Conservation (phyloP, 202 grass and related monocot genomes). For the Bolboschoenoplectus hybrid region DNA sequence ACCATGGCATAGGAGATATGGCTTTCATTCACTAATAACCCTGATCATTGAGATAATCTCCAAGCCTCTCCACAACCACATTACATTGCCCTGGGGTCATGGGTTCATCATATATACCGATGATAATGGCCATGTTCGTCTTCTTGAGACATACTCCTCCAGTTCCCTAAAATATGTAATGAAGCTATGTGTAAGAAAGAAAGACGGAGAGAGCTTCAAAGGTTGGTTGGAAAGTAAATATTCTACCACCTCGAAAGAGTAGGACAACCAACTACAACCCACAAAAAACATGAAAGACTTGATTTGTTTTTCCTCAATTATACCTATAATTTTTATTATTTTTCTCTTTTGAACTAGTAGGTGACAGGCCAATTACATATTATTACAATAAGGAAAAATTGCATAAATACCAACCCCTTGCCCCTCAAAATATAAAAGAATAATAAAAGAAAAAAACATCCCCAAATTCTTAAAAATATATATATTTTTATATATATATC, state of each 20-base stretch:
- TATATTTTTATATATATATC: too few relatives aligned
- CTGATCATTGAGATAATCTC: constrained; percentile 78
- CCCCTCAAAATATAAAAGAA: neutral
- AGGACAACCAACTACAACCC: neutral
- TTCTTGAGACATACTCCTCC: constrained; percentile 72
- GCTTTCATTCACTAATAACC: constrained; percentile 45
- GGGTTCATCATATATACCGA: constrained; percentile 82
- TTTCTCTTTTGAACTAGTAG: neutral
- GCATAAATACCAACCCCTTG: neutral
- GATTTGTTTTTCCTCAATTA: neutral
- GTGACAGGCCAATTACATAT: too few relatives aligned
- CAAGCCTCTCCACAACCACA: constrained; percentile 76
- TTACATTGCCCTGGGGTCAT: constrained; percentile 90
- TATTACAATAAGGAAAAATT: neutral
- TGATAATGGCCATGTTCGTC: constrained; percentile 51
- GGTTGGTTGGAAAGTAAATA: neutral
- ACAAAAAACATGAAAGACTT: neutral
- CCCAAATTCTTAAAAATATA: too few relatives aligned
- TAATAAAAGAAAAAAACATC: neutral
- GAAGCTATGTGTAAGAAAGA: neutral
- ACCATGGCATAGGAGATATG: constrained; percentile 8
- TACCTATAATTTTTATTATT: neutral
- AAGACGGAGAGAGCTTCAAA: neutral
- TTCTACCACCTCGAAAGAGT: neutral
- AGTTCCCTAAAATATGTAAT: constrained; percentile 48